phyloP scores from a whole-genome alignment of 2,329 filamentous ascomycete species.

The Huntiella abstrusa region DNA sequence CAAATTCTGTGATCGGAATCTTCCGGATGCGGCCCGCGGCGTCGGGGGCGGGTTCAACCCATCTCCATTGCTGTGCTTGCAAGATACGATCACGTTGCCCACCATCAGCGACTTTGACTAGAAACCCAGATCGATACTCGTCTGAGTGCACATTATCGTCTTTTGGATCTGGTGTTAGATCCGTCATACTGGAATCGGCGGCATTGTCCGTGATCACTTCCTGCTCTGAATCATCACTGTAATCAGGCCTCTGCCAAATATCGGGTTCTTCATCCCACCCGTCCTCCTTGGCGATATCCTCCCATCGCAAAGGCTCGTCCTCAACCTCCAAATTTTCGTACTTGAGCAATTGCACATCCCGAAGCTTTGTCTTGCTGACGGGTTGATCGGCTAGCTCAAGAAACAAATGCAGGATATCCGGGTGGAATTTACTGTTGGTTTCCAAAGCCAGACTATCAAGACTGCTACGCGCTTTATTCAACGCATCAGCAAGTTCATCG shows the following conservation, averaged over 20 bases:
- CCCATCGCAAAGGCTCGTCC: slow-evolving; percentile 46
- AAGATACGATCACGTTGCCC: slow-evolving; percentile 17
- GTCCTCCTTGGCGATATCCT: slow-evolving; percentile 59
- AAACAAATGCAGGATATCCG: slow-evolving; percentile 62
- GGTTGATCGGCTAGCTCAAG: slow-evolving; percentile 70
- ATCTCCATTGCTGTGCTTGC: slow-evolving; percentile 21
- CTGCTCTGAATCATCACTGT: slow-evolving; percentile 47
- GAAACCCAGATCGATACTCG: slow-evolving; percentile 16
- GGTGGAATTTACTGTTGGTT: slow-evolving; percentile 43
- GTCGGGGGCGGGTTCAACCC: slow-evolving; percentile 19
- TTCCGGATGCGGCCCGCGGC: slow-evolving; percentile 20
- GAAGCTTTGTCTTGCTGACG: slow-evolving; percentile 46
- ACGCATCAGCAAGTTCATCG: slow-evolving; percentile 58
- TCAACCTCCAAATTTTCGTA: slow-evolving; percentile 18
- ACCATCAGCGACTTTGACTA: slow-evolving; percentile 20
- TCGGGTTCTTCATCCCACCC: slow-evolving; percentile 45
- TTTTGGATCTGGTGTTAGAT: slow-evolving; percentile 17
- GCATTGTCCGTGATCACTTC: slow-evolving; percentile 21
- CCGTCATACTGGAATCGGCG: slow-evolving; percentile 19
- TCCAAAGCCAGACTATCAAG: slow-evolving; percentile 25
- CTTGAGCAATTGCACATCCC: slow-evolving; percentile 36
- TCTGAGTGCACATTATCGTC: not conserved
- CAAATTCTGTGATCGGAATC: slow-evolving; percentile 45
- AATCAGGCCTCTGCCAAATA: slow-evolving; percentile 55
- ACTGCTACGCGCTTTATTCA: slow-evolving; percentile 39